These are phyloP conservation scores for Stemphylium vesicarium DNA, from an alignment of 2,329 filamentous ascomycete genomes.

Conservation along the genomic window DNA sequence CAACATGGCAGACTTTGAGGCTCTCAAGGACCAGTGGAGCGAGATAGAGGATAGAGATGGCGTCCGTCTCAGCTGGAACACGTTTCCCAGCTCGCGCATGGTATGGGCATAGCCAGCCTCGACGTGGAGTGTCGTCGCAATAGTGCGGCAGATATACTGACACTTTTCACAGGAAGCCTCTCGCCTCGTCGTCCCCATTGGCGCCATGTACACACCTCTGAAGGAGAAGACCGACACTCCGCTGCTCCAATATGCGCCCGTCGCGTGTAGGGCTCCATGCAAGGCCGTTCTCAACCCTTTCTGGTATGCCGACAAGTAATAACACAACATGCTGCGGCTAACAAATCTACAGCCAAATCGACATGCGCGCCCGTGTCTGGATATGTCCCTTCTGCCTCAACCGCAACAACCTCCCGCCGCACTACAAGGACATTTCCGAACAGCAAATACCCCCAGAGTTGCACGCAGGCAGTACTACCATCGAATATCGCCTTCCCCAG, in stretches of 20 bases:
- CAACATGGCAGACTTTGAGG: slow-evolving; percentile 84
- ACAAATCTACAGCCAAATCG: slow-evolving; percentile 69
- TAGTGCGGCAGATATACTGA: slow-evolving; percentile 33
- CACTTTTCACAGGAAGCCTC: slow-evolving; percentile 76
- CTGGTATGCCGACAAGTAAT: slow-evolving; percentile 67
- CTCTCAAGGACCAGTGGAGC: slow-evolving; percentile 93
- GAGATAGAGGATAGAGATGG: slow-evolving; percentile 97
- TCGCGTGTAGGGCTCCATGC: slow-evolving; percentile 95
- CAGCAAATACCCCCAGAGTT: slow-evolving; percentile 84
- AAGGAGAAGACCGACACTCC: slow-evolving; percentile 94
- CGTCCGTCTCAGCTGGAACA: slow-evolving; percentile 96
- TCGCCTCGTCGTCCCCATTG: slow-evolving; percentile 92
- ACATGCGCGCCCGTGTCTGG: slow-evolving; percentile 83
- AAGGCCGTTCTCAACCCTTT: slow-evolving; percentile 96
- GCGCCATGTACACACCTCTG: slow-evolving; percentile 90
- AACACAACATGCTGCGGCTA: slow-evolving; percentile 15
- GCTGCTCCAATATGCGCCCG: slow-evolving; percentile 91
- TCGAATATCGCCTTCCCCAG: slow-evolving; percentile 81
- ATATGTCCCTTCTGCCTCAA: slow-evolving; percentile 89
- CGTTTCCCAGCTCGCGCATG: slow-evolving; percentile 97
- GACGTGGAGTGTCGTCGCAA: slow-evolving; percentile 10
- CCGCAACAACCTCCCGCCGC: slow-evolving; percentile 79
- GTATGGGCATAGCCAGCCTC: slow-evolving; percentile 66
- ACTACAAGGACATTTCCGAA: slow-evolving; percentile 88
- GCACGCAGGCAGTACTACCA: slow-evolving; percentile 83